Base-by-base conservation (phyloP, 495 filamentous ascomycete genomes). In the Pyrenula aspistea region DNA sequence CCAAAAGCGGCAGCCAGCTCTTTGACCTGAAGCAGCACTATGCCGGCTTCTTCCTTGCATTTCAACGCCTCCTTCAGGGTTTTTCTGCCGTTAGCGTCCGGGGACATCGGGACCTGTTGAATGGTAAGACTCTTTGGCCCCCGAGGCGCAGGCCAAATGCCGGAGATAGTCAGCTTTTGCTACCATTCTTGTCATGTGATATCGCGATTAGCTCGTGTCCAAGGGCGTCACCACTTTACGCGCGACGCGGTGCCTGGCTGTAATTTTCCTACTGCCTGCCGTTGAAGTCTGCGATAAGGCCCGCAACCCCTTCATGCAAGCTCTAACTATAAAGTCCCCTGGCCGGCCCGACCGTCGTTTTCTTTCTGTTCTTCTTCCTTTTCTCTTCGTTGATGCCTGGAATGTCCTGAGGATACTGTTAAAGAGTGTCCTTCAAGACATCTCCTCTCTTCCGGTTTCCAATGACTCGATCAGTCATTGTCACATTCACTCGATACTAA, bases 391-490 rank as follows among this genome's bases (percentile, higher is more conserved):
- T 15, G 31, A 42, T 42, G 31, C 31, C 31, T 42, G 31, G 15
- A 15, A 42, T 42, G 31, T 42, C 8, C 4, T 15, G n/a, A 42
- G 31, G 31, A 42, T 42, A 42, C 31, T 42, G 31, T 42, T 15
- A 4, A 42, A 4, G 31, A n/a, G 31, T 42, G 15, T 42, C 31
- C 31, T 8, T 60, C 55, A 56, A 67, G 64, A 69, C 71, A 70
- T 69, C 68, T 72, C 59, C 3, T 54, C 50, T 50, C 11, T 21
- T 57, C 22, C 20, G 22, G 8, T 31, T 57, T 53, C 24, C 49
- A 19, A 52, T 53, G 10, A 19, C 36, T 24, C 36, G 22, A 57
- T n/a, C 53, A 20, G 3, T 20, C 56, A 57, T 19, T 4, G 8
- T 21, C 20, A 8, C n/a, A 8, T n/a, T 19, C n/a, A 4, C 50